A percentile compares a stretch with the other conserved stretches of the same genome.
These are phyloP conservation scores for Colletotrichum navitas DNA, from an alignment of 2,329 filamentous ascomycete genomes.

Conservation along the genomic window DNA sequence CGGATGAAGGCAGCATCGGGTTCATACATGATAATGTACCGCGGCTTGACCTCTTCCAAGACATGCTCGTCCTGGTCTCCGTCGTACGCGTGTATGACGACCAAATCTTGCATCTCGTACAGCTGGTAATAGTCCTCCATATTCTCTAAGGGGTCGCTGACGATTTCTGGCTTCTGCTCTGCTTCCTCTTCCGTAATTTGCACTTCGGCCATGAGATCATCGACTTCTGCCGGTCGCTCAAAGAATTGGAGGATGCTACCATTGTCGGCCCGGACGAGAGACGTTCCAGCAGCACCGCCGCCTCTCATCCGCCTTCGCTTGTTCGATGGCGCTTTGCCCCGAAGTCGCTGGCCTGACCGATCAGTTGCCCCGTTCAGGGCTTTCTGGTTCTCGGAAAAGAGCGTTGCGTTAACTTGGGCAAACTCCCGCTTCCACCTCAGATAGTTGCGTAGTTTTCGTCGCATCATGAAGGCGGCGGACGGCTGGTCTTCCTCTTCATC, in stretches of 20 bases:
- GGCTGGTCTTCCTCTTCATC: slow-evolving; percentile 68
- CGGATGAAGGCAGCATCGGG: slow-evolving; percentile 95
- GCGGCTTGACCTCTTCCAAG: slow-evolving; percentile 92
- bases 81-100: slow-evolving; percentile 93
- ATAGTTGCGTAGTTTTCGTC: slow-evolving; percentile 86
- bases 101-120: slow-evolving; percentile 89
- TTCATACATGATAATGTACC: slow-evolving; percentile 99
- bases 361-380: slow-evolving; percentile 77
- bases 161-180: slow-evolving; percentile 80
- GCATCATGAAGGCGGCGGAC: slow-evolving; percentile 90
- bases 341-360: slow-evolving; percentile 60
- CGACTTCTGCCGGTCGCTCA: slow-evolving; percentile 86
- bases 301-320: slow-evolving; percentile 89
- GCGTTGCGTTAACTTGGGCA: slow-evolving; percentile 81
- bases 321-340: slow-evolving; percentile 79
- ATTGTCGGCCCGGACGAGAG: slow-evolving; percentile 74
- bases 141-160: slow-evolving; percentile 83
- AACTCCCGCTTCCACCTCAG: slow-evolving; percentile 93
- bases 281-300: slow-evolving; percentile 72
- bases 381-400: slow-evolving; percentile 86
- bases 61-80: slow-evolving; percentile 96
- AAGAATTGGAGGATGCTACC: slow-evolving; percentile 83
- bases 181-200: slow-evolving; percentile 83
- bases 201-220: slow-evolving; percentile 84
- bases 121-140: slow-evolving; percentile 94